Percentiles rank a stretch among this genome's conserved stretches.
Conservation (phyloP, 768 basidiomycete genomes). For the Suillus lakei region DNA sequence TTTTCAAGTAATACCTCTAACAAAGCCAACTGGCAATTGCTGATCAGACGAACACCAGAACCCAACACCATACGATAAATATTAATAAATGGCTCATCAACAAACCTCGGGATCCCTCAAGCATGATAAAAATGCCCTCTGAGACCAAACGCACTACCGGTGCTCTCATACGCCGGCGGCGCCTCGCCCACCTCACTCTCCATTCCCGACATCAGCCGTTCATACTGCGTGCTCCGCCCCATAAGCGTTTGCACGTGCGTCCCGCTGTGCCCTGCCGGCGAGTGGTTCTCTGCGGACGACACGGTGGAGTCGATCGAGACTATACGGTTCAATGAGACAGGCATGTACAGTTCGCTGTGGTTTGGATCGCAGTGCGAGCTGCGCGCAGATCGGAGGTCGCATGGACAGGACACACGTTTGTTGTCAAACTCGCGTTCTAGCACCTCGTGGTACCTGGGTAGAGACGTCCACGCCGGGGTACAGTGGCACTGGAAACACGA, state of each 20-base stretch:
- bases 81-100: not conserved
- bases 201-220: constrained; percentile 85
- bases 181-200: constrained; percentile 83
- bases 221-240: constrained; percentile 60
- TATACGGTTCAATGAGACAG: constrained; percentile 25
- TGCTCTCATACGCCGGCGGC: constrained; percentile 61
- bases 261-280: constrained; percentile 15
- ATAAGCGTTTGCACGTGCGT: constrained; percentile 32
- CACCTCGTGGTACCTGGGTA: constrained; percentile 72
- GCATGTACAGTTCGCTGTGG: not conserved
- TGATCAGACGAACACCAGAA: not conserved
- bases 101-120: not conserved
- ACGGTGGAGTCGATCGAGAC: constrained; percentile 34
- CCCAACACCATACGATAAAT: not conserved
- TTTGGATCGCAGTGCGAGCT: not conserved
- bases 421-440: constrained; percentile 18
- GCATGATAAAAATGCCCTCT: not conserved
- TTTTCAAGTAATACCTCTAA: not conserved
- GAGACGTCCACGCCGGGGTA: constrained; percentile 75
- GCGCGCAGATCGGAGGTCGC: constrained; percentile 29
- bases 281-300: constrained; percentile 34
- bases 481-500: constrained; percentile 68
- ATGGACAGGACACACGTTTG: constrained; percentile 46
- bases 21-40: not conserved
- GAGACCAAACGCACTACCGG: constrained; percentile 9